These are phyloP conservation scores for Solanum aculeatissimum DNA, from an alignment of 305 asterid genomes.

Conservation along the genomic window DNA sequence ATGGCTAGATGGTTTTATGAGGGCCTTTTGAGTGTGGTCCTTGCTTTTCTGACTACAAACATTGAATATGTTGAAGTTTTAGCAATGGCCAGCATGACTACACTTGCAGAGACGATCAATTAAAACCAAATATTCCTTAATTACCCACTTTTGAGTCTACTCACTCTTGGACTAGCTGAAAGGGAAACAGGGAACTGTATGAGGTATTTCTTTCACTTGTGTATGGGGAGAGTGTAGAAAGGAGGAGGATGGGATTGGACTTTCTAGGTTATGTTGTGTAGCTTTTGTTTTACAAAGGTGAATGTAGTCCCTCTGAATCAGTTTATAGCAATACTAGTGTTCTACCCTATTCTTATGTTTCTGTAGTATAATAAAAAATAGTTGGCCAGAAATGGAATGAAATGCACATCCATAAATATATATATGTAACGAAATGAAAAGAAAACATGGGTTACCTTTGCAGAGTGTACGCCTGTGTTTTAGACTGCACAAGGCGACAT, in stretches of 20 bases:
- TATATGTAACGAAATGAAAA: neutral
- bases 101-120: neutral
- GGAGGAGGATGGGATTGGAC: neutral
- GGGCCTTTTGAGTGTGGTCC: neutral
- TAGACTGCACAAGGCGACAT: too few relatives aligned
- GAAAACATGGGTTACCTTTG: neutral
- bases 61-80: neutral
- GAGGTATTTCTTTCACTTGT: neutral
- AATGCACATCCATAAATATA: neutral
- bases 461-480: too few relatives aligned
- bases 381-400: neutral
- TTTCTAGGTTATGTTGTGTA: neutral
- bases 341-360: neutral
- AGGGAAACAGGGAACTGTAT: neutral
- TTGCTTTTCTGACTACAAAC: neutral
- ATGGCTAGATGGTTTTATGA: neutral
- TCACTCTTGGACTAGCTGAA: neutral
- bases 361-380: too few relatives aligned
- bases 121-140: neutral
- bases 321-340: neutral
- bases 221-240: neutral
- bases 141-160: neutral
- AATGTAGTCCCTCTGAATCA: neutral
- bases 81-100: neutral
- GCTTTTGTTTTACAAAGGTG: neutral